Percentiles rank a stretch among this genome's conserved stretches.
Evolutionary conservation across 2,329 filamentous ascomycete species (phyloP).

Genomic region (Beauveria sp.): DNA sequence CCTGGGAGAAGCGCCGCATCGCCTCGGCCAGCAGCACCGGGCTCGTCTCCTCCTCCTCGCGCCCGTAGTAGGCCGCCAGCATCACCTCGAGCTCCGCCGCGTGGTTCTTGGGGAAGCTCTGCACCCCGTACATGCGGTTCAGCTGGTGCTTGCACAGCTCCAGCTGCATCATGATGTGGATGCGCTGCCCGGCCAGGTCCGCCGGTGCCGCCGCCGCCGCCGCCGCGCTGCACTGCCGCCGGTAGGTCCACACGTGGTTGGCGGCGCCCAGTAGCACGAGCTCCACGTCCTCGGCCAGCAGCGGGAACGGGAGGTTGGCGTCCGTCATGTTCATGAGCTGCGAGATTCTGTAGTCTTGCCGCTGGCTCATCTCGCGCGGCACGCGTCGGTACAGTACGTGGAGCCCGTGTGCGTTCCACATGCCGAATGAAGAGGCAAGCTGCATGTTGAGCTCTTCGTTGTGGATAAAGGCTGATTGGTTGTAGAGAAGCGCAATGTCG

Average conservation of each 20-base stretch:
- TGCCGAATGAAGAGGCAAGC: slow-evolving; percentile 24
- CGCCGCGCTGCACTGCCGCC: slow-evolving; percentile 14
- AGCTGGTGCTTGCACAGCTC: slow-evolving; percentile 21
- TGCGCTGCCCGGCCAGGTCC: slow-evolving; percentile 11
- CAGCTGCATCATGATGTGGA: slow-evolving; percentile 19
- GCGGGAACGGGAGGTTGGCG: slow-evolving; percentile 18
- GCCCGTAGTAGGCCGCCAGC: slow-evolving; percentile 5
- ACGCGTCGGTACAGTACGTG: slow-evolving; percentile 28
- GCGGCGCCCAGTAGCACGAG: slow-evolving; percentile 23
- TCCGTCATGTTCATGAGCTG: slow-evolving; percentile 23
- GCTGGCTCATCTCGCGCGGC: slow-evolving; percentile 23
- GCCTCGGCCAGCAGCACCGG: slow-evolving; percentile 6
- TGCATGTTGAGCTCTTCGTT: slow-evolving; percentile 30
- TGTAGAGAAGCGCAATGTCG: slow-evolving; percentile 26
- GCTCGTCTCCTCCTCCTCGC: slow-evolving; percentile 6
- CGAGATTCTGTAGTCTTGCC: slow-evolving; percentile 22
- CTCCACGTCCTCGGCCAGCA: slow-evolving; percentile 28
- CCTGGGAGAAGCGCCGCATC: slow-evolving; percentile 6
- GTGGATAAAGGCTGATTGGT: slow-evolving; percentile 24
- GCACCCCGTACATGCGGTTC: slow-evolving; percentile 12
- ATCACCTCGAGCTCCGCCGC: background rate
- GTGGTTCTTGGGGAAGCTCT: slow-evolving; percentile 1
- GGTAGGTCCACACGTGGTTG: slow-evolving; percentile 23
- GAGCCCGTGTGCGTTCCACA: slow-evolving; percentile 31
- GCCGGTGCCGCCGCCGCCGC: slow-evolving; percentile 4